A percentile compares a stretch with the other conserved stretches of the same genome.
phyloP scores from a whole-genome alignment of 768 basidiomycete species.

The Xerocomellus chrysenteron region DNA sequence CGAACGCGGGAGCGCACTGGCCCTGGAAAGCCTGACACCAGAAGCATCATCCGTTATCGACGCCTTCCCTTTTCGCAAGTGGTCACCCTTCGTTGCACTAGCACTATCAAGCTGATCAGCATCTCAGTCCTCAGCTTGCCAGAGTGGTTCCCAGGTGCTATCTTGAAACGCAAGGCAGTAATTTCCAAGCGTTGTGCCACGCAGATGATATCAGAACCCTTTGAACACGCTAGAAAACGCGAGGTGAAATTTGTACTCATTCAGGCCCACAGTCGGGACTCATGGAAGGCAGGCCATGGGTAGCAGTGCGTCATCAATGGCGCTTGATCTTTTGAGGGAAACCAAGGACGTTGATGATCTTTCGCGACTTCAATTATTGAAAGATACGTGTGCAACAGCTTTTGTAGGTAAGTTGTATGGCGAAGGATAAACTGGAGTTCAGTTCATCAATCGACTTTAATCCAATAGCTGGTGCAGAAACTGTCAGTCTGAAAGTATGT shows the following conservation, averaged over 20 bases:
- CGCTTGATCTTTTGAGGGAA: slow-evolving; percentile 5
- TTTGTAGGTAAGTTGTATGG: slow-evolving; percentile 15
- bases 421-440: not conserved
- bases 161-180: slow-evolving; percentile 27
- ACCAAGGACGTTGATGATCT: slow-evolving; percentile 1
- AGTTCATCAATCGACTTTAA: not conserved
- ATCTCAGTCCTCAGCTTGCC: slow-evolving; percentile 23
- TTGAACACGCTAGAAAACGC: slow-evolving; percentile 12
- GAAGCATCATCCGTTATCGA: slow-evolving; percentile 15
- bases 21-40: slow-evolving; percentile 15
- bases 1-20: slow-evolving; percentile 29
- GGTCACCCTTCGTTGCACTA: not conserved
- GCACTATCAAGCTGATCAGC: not conserved
- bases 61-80: slow-evolving; percentile 25
- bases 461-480: slow-evolving; percentile 20
- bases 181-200: slow-evolving; percentile 2
- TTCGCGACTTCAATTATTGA: slow-evolving; percentile 10
- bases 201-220: slow-evolving; percentile 16
- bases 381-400: slow-evolving; percentile 10
- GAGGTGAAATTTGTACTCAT: slow-evolving; percentile 3
- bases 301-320: slow-evolving; percentile 13
- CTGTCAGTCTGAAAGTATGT: slow-evolving; percentile 2
- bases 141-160: slow-evolving; percentile 23
- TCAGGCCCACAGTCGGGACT: not conserved
- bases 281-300: slow-evolving; percentile 9